phyloP scores from a whole-genome alignment of 2,329 filamentous ascomycete genomes.

The Thelonectria blattea region DNA sequence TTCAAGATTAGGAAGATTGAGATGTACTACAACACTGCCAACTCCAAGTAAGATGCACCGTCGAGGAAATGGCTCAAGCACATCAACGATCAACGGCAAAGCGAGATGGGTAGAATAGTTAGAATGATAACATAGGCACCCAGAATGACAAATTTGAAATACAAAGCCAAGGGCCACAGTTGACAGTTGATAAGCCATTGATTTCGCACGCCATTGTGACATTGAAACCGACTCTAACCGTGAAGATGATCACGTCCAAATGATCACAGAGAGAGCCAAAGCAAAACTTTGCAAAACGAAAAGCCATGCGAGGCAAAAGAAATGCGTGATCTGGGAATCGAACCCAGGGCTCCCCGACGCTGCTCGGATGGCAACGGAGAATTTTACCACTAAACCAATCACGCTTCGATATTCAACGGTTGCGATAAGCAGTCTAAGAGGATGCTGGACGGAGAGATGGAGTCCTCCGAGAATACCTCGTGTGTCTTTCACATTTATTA shows the following conservation, averaged over 20 bases:
- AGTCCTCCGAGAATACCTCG: no score
- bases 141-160: background rate
- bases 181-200: no score
- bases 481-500: no score
- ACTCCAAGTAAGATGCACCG: background rate
- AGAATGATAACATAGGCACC: background rate
- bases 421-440: no score
- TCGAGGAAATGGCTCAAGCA: background rate
- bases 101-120: background rate
- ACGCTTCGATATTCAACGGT: background rate
- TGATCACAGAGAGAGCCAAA: background rate
- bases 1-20: slow-evolving; percentile 41
- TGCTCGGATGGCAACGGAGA: background rate
- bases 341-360: background rate
- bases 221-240: no score
- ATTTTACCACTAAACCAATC: background rate
- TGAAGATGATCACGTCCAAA: background rate
- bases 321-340: background rate
- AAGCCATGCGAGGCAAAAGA: background rate
- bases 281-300: background rate
- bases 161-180: no score
- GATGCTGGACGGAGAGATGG: no score
- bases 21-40: slow-evolving; percentile 42
- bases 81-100: background rate
- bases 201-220: no score